Percentiles rank a stretch among this genome's conserved stretches.
Evolutionary conservation across 2,329 filamentous ascomycete genomes (phyloP).

Genomic region (Penicillium vulpinum): DNA sequence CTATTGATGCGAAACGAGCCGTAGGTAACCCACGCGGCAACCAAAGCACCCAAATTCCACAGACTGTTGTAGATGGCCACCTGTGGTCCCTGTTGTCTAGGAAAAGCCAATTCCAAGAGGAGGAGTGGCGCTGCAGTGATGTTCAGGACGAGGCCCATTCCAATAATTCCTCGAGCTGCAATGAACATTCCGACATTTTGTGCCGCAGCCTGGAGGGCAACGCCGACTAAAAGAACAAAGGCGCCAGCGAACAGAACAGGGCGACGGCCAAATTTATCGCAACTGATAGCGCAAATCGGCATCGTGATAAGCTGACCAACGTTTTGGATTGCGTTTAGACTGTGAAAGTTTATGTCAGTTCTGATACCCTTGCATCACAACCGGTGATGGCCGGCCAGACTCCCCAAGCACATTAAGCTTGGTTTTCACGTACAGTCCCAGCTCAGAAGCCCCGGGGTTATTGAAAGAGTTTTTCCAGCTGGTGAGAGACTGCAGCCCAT

Average conservation of each 20-base stretch:
- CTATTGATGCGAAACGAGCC: slow-evolving; percentile 30
- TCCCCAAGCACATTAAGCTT: too few species aligned
- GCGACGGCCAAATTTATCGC: slow-evolving; percentile 10
- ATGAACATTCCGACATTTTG: slow-evolving; percentile 15
- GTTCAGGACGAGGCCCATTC: slow-evolving; percentile 8
- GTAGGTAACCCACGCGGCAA: slow-evolving; percentile 32
- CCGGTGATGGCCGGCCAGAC: too few species aligned
- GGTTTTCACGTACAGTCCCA: slow-evolving; percentile 6
- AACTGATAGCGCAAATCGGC: slow-evolving; percentile 7
- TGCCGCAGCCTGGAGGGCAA: slow-evolving; percentile 5
- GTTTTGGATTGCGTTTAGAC: slow-evolving; percentile 13
- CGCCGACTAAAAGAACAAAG: slow-evolving; percentile 5
- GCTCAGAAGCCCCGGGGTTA: slow-evolving; percentile 13
- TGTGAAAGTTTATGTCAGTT: background rate
- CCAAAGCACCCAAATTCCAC: slow-evolving; percentile 23
- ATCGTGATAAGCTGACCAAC: slow-evolving; percentile 10
- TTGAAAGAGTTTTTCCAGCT: slow-evolving; percentile 41
- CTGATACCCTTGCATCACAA: too few species aligned
- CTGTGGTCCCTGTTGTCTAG: slow-evolving; percentile 8
- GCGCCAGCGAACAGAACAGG: slow-evolving; percentile 4
- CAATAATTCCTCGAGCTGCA: slow-evolving; percentile 8
- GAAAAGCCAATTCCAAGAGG: slow-evolving; percentile 5
- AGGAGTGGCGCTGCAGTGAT: slow-evolving; percentile 8
- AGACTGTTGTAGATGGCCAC: slow-evolving; percentile 15
- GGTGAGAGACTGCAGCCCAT: slow-evolving; percentile 47